Conservation (phyloP, 352 stramenopile species). For the Phytophthora palmivora region DNA sequence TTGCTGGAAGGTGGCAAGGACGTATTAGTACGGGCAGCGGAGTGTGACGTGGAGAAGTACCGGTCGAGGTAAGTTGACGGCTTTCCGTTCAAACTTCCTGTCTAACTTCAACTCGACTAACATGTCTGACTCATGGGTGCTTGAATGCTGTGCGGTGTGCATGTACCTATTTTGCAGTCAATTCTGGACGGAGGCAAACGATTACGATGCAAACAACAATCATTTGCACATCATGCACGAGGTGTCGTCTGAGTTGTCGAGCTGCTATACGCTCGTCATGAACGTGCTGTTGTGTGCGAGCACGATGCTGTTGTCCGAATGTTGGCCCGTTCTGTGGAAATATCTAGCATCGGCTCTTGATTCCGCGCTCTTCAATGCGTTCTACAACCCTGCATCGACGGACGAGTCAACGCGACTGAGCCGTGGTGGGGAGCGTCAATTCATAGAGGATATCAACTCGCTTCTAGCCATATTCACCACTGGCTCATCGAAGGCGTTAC, state of each 20-base stretch:
- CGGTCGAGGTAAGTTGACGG: slow-evolving; percentile 25
- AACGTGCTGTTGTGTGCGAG: slow-evolving; percentile 34
- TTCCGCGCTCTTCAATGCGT: slow-evolving; percentile 42
- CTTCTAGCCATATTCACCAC: slow-evolving; percentile 45
- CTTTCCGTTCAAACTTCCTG: background rate
- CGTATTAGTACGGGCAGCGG: slow-evolving; percentile 30
- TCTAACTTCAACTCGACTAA: background rate
- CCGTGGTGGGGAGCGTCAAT: slow-evolving; percentile 40
- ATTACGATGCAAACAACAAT: slow-evolving; percentile 22
- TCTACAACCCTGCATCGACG: slow-evolving; percentile 23
- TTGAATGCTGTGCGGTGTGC: slow-evolving; percentile 4
- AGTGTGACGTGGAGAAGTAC: slow-evolving; percentile 49
- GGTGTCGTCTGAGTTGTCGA: slow-evolving; percentile 49
- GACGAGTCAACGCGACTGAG: slow-evolving; percentile 29
- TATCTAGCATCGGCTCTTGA: slow-evolving; percentile 46
- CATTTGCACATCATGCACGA: slow-evolving; percentile 12
- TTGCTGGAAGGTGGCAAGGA: slow-evolving; percentile 42
- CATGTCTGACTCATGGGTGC: slow-evolving; percentile 17
- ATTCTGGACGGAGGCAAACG: slow-evolving; percentile 32
- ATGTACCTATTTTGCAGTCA: slow-evolving; percentile 27
- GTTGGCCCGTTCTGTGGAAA: slow-evolving; percentile 41
- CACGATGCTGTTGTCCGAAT: slow-evolving; percentile 37
- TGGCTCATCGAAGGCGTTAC: slow-evolving; percentile 36
- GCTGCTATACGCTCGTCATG: slow-evolving; percentile 38
- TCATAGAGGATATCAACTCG: slow-evolving; percentile 45